A percentile compares a stretch with the other conserved stretches of the same genome.
Evolutionary conservation across 371 early-diverging fungal genomes (phyloP).

Genomic region (Zancudomyces culisetae): DNA sequence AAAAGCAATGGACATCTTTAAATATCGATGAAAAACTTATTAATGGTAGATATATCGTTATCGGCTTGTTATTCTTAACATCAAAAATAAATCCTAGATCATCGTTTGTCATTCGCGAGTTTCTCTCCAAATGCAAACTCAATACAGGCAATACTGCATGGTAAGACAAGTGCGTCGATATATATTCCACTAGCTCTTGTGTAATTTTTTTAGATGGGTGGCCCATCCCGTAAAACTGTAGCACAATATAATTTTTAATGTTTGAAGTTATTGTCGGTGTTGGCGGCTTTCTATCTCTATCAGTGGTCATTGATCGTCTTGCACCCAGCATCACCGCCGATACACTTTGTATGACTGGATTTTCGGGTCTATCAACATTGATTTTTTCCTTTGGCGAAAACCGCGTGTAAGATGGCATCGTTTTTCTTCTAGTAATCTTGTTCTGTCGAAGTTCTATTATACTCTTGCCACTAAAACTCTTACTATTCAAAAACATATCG

Average conservation of each 20-base stretch:
- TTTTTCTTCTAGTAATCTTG: too few relatives aligned
- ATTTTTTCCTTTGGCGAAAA: too few relatives aligned
- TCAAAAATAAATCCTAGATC: constrained; percentile 20
- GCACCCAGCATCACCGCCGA: too few relatives aligned
- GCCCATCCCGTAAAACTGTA: constrained; percentile 17
- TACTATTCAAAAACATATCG: too few relatives aligned
- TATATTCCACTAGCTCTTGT: constrained; percentile 15
- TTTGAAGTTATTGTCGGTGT: not conserved
- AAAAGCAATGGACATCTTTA: too few relatives aligned
- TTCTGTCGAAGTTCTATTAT: too few relatives aligned
- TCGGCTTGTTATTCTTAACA: constrained; percentile 19
- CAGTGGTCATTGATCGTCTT: too few relatives aligned
- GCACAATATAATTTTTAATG: constrained; percentile 9
- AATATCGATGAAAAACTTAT: too few relatives aligned
- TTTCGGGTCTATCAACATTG: too few relatives aligned
- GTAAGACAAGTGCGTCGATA: constrained; percentile 13
- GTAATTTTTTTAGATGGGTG: constrained; percentile 18
- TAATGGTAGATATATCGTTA: constrained; percentile 18
- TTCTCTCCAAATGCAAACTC: constrained; percentile 14
- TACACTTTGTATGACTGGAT: not conserved
- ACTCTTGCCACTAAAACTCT: too few relatives aligned
- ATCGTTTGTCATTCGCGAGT: constrained; percentile 14
- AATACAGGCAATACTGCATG: constrained; percentile 20
- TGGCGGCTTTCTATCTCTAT: too few relatives aligned
- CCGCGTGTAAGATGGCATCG: too few relatives aligned